Evolutionary conservation across 371 early-diverging fungal species (phyloP), one percentile per base, ranked within the genome.

Genomic region (Rhizopus delemar): DNA sequence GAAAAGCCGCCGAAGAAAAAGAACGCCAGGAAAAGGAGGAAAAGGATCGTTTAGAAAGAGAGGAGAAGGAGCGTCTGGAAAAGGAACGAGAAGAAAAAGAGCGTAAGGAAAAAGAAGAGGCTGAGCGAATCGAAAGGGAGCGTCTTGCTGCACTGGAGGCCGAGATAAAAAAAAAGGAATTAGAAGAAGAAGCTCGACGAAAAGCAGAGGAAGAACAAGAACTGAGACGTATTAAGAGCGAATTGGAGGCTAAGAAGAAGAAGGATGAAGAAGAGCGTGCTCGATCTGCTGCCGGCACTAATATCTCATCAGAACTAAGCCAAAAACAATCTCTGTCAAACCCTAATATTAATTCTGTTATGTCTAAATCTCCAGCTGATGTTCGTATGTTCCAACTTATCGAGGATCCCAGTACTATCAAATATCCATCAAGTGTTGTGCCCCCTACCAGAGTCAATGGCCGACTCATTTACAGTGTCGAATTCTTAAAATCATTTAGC

Each of bases 401-500:
- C 60, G 57, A 28, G 48, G 63, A 66, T 57, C 62, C 53, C n/a
- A 71, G 22, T 22, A 22, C 22, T 22, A 63, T 76, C 55, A 53
- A 70, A 15, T 63, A 81, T 56, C 62, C 71, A 51, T 59, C 69
- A 43, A 61, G 62, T 0, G 55, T 79, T 4, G 35, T 62, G 5
- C 82, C 69, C 50, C 74, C 78, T 2, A 60, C 53, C 45, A 64
- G 70, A 11, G 34, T 34, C 41, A 73, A 68, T 38, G 83, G 84
- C 41, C 83, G 79, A 65, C 74, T 75, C 52, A 69, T 77, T 46
- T 90, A 90, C 60, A 77, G 78, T 22, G 78, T 80, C 38, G 86
- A 82, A 52, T 97, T 95, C 70, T 82, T 97, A 70, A 72, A 89
- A 70, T 86, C 84, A 52, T 94, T 94, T 75, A 79, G 77, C 64